Base-by-base conservation (phyloP, 2,329 filamentous ascomycete species). In the Colletotrichum spaethianum region DNA sequence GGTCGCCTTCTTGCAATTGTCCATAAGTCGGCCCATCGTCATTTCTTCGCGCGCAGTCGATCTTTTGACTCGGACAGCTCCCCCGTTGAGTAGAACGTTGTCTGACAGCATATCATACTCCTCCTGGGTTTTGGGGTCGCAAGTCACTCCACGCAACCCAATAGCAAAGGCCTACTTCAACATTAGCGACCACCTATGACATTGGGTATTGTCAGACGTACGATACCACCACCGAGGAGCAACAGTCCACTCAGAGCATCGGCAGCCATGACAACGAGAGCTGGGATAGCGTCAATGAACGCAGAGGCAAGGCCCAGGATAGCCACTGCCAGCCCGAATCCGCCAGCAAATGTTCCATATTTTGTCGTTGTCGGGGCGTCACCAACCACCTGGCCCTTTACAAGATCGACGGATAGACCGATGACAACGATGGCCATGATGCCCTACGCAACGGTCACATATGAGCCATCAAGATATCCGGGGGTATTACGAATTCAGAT, bases 341-440 rank as follows among this genome's bases (percentile, higher is more conserved):
- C 70, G 11, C 73, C 73, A 31, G 46, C 42, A 23, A 74, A 73
- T 7, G 56, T 63, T 46, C 66, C 64, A 36, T 70, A 73, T 18
- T 65, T 69, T 5, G 48, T 61, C 1, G 73, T 66, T 2, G 65
- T 66, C 5, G 70, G 70, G 28, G 72, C 59, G 16, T 60, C 52
- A 12, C 72, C 72, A 4, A 60, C 2, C 4, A 28, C 48, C 31
- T 70, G 65, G 5, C 26, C 44, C 16, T 52, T 70, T 12, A 66
- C 28, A 9, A 74, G 62, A 26, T 70, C 62, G 5, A 64, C 12
- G 1, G 70, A 73, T 1, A 74, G 23, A 1, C 59, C 73, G n/a
- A 74, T 66, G 9, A 67, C 73, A 1, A 73, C 70, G 8, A 73
- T 63, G 9, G 63, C 55, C 61, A 74, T 67, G 31, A 74, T 67